phyloP scores from a whole-genome alignment of 305 asterid species.

The Fraxinus platypoda region DNA sequence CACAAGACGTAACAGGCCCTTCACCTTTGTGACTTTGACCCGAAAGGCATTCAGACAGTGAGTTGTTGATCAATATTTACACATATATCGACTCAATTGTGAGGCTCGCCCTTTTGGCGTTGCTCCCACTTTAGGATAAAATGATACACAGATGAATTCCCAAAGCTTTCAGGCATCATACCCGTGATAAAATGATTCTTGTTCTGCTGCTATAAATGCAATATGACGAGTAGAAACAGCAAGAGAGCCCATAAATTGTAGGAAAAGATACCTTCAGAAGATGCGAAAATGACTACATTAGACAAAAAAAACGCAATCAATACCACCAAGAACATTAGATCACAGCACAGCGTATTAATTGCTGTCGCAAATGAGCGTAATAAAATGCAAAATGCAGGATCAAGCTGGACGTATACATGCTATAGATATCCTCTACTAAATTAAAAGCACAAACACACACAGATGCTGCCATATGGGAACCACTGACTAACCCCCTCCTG shows the following conservation, averaged over 20 bases:
- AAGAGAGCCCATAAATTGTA: constrained; percentile 42
- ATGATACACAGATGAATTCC: constrained; percentile 15
- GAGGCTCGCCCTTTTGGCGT: constrained; percentile 53
- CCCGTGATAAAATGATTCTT: constrained; percentile 15
- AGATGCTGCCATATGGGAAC: neutral
- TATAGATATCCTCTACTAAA: neutral
- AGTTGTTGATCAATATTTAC: constrained; percentile 60
- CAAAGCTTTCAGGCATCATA: neutral
- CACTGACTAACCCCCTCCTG: neutral
- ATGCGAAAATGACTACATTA: constrained; percentile 42
- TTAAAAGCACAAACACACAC: neutral
- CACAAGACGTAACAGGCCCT: constrained; percentile 58
- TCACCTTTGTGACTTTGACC: constrained; percentile 97
- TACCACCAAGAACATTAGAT: neutral
- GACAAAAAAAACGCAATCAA: neutral
- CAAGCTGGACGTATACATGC: neutral
- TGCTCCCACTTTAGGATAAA: constrained; percentile 38
- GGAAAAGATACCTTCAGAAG: constrained; percentile 45
- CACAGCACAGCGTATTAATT: neutral
- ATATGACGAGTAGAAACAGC: constrained; percentile 39
- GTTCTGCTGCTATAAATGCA: constrained; percentile 43
- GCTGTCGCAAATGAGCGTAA: neutral
- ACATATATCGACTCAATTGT: constrained; percentile 48
- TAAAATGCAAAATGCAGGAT: neutral
- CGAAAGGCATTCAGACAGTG: constrained; percentile 46